A percentile compares a stretch with the other conserved stretches of the same genome.
These are phyloP conservation scores for Thermothielavioides terrestris DNA, from an alignment of 495 filamentous ascomycete genomes.

Conservation along the genomic window DNA sequence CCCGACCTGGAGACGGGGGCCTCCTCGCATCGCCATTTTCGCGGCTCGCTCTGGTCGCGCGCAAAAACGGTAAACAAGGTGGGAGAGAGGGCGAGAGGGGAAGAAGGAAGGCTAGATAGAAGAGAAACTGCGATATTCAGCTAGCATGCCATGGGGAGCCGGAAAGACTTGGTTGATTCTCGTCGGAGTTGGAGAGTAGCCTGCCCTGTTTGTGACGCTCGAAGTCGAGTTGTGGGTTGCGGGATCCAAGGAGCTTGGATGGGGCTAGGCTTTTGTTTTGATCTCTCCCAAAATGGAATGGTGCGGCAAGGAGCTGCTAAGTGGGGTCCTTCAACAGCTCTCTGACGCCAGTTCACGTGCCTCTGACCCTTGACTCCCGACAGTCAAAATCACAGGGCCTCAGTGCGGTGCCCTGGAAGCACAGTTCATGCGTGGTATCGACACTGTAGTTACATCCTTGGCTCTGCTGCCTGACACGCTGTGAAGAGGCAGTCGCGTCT, in stretches of 20 bases:
- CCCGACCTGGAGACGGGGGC: constrained; percentile 47
- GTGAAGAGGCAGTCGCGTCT: constrained; percentile 4
- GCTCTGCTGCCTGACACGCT: not conserved
- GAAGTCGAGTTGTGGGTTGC: constrained; percentile 23
- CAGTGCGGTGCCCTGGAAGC: not conserved
- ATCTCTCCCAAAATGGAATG: constrained; percentile 23
- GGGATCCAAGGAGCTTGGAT: constrained; percentile 7
- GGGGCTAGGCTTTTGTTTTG: constrained; percentile 27
- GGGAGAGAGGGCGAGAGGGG: not conserved
- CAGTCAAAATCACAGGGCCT: not conserved
- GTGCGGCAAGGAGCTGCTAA: constrained; percentile 7
- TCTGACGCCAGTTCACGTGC: constrained; percentile 26
- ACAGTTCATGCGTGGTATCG: not conserved
- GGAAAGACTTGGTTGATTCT: not conserved
- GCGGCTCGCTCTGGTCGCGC: constrained; percentile 4
- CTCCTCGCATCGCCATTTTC: constrained; percentile 44
- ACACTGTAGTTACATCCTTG: not conserved
- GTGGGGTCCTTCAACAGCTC: constrained; percentile 12
- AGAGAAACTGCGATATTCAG: not conserved
- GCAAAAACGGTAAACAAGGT: constrained; percentile 3
- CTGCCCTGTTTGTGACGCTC: constrained; percentile 8
- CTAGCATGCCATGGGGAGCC: not conserved
- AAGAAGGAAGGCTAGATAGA: not conserved
- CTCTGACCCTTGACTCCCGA: not conserved
- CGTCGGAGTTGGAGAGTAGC: constrained; percentile 8